phyloP scores from a whole-genome alignment of 2,329 filamentous ascomycete species.

The Fusarium brevicatenulatum region DNA sequence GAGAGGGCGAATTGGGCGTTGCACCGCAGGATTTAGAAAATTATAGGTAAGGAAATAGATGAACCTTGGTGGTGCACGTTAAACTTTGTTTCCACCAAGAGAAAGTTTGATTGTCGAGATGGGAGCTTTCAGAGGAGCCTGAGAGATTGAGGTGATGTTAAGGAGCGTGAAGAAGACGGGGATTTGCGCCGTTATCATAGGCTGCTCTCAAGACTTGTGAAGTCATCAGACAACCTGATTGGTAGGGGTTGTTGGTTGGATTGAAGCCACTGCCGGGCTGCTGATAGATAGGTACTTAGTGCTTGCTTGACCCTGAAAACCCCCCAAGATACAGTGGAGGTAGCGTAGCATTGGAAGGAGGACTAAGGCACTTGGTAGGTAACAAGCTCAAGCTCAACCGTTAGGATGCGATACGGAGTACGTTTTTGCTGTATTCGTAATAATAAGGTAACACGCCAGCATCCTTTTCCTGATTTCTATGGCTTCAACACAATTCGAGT shows the following conservation, averaged over 20 bases:
- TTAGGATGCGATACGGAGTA: neutral
- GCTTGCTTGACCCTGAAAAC: neutral
- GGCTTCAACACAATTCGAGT: neutral
- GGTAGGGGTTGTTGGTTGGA: slow-evolving; percentile 2
- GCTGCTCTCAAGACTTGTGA: slow-evolving; percentile 31
- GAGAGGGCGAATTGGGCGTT: neutral
- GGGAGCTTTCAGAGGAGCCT: slow-evolving; percentile 26
- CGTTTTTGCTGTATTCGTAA: neutral
- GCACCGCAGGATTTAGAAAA: neutral
- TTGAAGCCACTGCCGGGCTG: slow-evolving; percentile 1
- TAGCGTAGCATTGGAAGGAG: neutral
- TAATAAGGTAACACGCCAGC: neutral
- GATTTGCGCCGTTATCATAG: slow-evolving; percentile 34
- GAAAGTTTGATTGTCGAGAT: slow-evolving; percentile 31
- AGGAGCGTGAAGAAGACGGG: slow-evolving; percentile 10
- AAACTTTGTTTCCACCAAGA: slow-evolving; percentile 3
- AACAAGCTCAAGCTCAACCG: slow-evolving; percentile 6
- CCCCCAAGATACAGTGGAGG: neutral
- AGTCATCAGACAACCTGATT: slow-evolving; percentile 28
- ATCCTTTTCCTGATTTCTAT: neutral
- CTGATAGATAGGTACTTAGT: neutral
- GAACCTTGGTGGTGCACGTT: neutral
- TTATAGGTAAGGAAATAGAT: neutral
- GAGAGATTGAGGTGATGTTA: slow-evolving; percentile 12
- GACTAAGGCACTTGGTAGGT: neutral